Evolutionary conservation across 768 basidiomycete species (phyloP), one percentile per base, ranked within the genome.

Genomic region (Russula brevipes): DNA sequence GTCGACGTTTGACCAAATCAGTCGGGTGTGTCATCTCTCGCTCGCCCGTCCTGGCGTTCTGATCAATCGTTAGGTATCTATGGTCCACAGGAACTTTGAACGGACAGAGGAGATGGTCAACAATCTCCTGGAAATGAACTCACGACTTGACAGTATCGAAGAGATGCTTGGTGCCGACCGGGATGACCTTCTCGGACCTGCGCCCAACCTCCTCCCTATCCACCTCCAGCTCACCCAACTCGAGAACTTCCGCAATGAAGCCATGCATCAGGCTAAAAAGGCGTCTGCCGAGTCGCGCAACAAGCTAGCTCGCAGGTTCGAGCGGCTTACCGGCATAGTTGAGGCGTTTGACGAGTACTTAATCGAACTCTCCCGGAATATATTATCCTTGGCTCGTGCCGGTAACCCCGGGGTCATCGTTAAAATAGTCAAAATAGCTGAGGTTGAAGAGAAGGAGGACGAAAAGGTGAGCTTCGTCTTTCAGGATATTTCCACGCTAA

Each of bases 71-170:
- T 54, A 98, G 94, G 94, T 97, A 3, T 98, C 96, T 5, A 86
- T 90, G 79, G 90, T 98, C 2, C 96, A 98, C 73, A 83, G 95
- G 8, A 94, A 97, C 72, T 95, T 98, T 69, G 85, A 93, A 66
- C 90, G 90, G 59, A 97, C 94, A 1, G 91, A 95, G 72, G 94
- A 96, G 68, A 95, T 97, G 86, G 89, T 98, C 67, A 86, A 87
- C 68, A 96, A 95, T 70, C 81, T 98, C 46, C 79, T 92, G n/a
- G 89, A 91, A 56, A 97, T 98, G 91, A 87, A 88, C 67, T 79
- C 86, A 30, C 88, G 89, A 71, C 83, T 98, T 16, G 86, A 89
- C 68, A 75, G 83, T 65, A 79, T 98, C 50, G 86, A 93, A 69
- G 80, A 81, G 35, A 84, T 95, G 80, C 83, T 99, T 39, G 82